Evolutionary conservation across 805 yeast genomes (phyloP).

Genomic region (Ascoidea tarda): DNA sequence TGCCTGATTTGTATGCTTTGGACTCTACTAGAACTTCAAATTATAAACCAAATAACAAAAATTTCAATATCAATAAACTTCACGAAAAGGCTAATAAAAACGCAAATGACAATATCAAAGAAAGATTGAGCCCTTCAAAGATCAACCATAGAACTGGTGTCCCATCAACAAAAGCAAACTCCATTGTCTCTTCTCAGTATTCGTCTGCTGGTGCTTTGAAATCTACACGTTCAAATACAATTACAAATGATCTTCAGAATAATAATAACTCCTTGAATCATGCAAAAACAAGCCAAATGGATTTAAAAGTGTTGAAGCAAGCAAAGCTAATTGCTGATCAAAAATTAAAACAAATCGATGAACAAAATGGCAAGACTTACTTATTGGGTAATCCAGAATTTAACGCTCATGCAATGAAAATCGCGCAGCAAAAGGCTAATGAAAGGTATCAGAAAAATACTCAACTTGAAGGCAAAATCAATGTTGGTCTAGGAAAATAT

Average conservation of each 20-base stretch:
- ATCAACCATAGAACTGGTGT: background rate
- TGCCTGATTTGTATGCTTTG: no score
- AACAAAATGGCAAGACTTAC: no score
- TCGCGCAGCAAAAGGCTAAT: slow-evolving; percentile 56
- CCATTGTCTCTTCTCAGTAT: no score
- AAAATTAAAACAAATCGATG: no score
- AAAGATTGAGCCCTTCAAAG: background rate
- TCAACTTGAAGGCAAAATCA: slow-evolving; percentile 7
- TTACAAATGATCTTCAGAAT: no score
- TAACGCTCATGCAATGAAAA: slow-evolving; percentile 59
- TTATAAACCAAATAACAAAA: background rate
- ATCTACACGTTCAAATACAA: no score
- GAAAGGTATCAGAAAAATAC: slow-evolving; percentile 27
- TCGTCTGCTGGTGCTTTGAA: no score
- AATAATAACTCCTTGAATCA: no score
- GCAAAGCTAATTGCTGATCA: background rate
- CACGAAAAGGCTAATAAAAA: background rate
- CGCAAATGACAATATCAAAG: background rate
- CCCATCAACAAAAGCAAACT: background rate
- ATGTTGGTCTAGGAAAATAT: slow-evolving; percentile 78
- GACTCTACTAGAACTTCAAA: background rate
- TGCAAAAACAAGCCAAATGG: no score
- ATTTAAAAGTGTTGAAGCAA: background rate
- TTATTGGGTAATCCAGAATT: slow-evolving; percentile 28
- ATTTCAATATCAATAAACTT: no score